Evolutionary conservation across 2,329 filamentous ascomycete genomes (phyloP), one percentile per base, ranked within the genome.

Genomic region (Sordariomycetes sp.): DNA sequence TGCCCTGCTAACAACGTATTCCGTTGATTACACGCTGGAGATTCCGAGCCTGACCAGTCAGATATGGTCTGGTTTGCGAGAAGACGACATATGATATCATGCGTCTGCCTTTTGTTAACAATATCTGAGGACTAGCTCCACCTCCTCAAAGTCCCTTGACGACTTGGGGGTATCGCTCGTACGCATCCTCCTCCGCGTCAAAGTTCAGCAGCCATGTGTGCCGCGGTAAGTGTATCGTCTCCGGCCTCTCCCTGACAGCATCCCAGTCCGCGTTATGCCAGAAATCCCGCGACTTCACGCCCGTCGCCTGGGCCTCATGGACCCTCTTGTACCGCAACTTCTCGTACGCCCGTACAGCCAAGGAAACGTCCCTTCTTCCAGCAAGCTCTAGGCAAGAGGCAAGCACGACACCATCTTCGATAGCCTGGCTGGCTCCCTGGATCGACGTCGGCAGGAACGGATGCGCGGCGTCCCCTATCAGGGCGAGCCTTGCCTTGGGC

Each of bases 231-330:
- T 74, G 70, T 58, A 78, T 73, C 3, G 69, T 69, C 57, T 73
- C 67, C 0, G 74, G 75, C 53, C 76, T 71, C 65, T 75, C 67
- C 54, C 72, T 73, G 51, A 76, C 72, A 51, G 72, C 71, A 35
- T 65, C 68, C 73, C 72, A 79, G 61, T 76, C 73, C 18, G 74
- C 73, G 64, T 76, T 77, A 60, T 79, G 76, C 76, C 76, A 79
- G 67, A 72, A 72, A 57, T 76, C 74, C 22, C 74, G 69, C 0
- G 74, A 73, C 10, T 68, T 69, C 59, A 75, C 72, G 1, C 74
- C 75, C 0, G 72, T 76, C 64, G 75, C 75, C 65, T 77, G 74
- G 4, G 72, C 71, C 20, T 65, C 63, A 35, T 69, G 67, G 20
- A 77, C 74, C 11, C 74, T 70, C 3, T 74, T 73, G 61, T 53